These are phyloP conservation scores for Suillus sp. DNA, from an alignment of 768 basidiomycete species.

Conservation along the genomic window DNA sequence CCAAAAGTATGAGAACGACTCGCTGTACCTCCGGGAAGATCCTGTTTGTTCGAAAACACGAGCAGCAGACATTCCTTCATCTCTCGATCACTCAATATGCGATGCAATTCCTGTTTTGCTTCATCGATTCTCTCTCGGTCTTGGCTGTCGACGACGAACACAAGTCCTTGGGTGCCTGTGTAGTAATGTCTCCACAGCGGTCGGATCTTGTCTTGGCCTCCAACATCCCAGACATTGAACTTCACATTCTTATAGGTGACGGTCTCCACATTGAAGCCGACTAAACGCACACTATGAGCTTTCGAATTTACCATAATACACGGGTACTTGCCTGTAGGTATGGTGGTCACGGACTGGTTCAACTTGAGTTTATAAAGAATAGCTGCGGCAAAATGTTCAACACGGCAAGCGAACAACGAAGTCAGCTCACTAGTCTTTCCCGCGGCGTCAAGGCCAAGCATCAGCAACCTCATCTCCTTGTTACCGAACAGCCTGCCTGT, in stretches of 20 bases:
- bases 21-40: constrained; percentile 85
- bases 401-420: constrained; percentile 13
- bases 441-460: constrained; percentile 97
- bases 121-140: constrained; percentile 96
- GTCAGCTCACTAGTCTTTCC: constrained; percentile 90
- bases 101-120: constrained; percentile 92
- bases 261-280: constrained; percentile 99
- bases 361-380: constrained; percentile 99
- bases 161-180: constrained; percentile 97
- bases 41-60: constrained; percentile 99
- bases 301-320: constrained; percentile 12
- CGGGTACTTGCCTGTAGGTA: constrained; percentile 78
- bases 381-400: constrained; percentile 49
- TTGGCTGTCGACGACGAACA: constrained; percentile 97
- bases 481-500: constrained; percentile 93
- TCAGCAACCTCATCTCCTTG: constrained; percentile 98
- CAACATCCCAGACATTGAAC: constrained; percentile 96
- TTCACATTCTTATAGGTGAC: constrained; percentile 99
- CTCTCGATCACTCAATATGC: constrained; percentile 94
- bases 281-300: constrained; percentile 39
- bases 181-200: constrained; percentile 99
- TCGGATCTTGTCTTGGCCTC: constrained; percentile 99
- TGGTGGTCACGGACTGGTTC: constrained; percentile 98
- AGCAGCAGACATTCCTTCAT: constrained; percentile 97
- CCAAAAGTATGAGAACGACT: not conserved